phyloP scores from a whole-genome alignment of 2,329 filamentous ascomycete genomes.

The Calonectria crousiana region DNA sequence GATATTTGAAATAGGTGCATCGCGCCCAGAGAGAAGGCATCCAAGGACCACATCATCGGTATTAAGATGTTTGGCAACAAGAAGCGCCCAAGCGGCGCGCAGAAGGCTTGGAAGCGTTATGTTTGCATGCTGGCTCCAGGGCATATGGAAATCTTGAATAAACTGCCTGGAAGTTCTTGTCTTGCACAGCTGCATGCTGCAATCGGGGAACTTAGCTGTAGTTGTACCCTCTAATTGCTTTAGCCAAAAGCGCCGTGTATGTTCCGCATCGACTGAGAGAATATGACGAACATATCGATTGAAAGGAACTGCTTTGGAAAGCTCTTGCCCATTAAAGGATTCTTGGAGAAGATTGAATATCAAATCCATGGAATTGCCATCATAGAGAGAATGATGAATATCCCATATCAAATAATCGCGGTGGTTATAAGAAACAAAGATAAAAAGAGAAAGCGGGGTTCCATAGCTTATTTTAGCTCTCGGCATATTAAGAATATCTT shows the following conservation, averaged over 20 bases:
- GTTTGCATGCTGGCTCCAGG: neutral
- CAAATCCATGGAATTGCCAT: neutral
- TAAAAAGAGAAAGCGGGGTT: neutral
- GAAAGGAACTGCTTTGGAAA: neutral
- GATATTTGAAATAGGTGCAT: conserved; percentile 8
- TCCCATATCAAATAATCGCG: neutral
- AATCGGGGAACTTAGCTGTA: neutral
- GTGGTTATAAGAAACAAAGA: neutral
- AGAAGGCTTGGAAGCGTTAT: neutral
- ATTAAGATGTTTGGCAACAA: neutral
- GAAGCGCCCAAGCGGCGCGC: neutral
- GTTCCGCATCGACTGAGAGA: neutral
- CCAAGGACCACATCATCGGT: neutral
- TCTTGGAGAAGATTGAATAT: neutral
- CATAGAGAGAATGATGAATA: neutral
- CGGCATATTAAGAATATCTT: neutral
- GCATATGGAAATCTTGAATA: neutral
- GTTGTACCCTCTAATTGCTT: neutral
- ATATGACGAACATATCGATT: neutral
- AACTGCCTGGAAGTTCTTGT: neutral
- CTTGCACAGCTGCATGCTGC: neutral
- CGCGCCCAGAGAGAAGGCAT: neutral
- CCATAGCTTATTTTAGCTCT: neutral
- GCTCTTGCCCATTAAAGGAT: neutral
- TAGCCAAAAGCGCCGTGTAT: neutral